Percentiles rank a stretch among this genome's conserved stretches.
Evolutionary conservation across 2,329 filamentous ascomycete species (phyloP).

Genomic region (Albophoma yamanashiensis): DNA sequence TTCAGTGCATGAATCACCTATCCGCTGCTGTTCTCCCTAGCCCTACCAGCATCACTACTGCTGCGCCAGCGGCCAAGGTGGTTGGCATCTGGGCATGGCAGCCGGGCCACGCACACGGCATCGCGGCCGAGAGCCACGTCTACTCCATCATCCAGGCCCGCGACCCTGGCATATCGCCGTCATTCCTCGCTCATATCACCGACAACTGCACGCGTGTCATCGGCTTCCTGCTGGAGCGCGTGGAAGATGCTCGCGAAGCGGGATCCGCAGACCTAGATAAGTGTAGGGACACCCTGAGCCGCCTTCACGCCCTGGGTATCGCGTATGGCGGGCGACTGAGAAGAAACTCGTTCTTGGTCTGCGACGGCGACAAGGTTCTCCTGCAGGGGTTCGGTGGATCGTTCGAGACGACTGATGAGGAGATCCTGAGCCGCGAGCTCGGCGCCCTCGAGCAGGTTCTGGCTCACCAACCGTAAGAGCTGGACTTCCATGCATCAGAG

Average conservation of each 20-base stretch:
- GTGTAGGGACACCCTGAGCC: background rate
- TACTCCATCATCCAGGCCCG: background rate
- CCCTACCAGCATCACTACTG: background rate
- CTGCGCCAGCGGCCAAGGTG: background rate
- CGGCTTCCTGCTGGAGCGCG: background rate
- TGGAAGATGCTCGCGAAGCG: background rate
- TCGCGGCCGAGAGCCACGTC: background rate
- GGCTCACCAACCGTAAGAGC: no score
- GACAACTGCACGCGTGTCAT: background rate
- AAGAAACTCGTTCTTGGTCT: background rate
- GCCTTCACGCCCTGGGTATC: background rate
- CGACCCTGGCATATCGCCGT: background rate
- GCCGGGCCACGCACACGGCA: background rate
- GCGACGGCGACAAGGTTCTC: background rate
- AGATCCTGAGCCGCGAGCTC: background rate
- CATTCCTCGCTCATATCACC: background rate
- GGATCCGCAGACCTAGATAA: background rate
- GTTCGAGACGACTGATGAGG: background rate
- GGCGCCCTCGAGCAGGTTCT: no score
- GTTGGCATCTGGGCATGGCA: background rate
- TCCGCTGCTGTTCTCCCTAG: background rate
- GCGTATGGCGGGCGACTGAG: background rate
- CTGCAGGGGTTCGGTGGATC: background rate
- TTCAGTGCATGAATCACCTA: background rate
- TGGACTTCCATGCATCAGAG: no score